These are phyloP conservation scores for Paxillus involutus DNA, from an alignment of 768 basidiomycete species.

Conservation along the genomic window DNA sequence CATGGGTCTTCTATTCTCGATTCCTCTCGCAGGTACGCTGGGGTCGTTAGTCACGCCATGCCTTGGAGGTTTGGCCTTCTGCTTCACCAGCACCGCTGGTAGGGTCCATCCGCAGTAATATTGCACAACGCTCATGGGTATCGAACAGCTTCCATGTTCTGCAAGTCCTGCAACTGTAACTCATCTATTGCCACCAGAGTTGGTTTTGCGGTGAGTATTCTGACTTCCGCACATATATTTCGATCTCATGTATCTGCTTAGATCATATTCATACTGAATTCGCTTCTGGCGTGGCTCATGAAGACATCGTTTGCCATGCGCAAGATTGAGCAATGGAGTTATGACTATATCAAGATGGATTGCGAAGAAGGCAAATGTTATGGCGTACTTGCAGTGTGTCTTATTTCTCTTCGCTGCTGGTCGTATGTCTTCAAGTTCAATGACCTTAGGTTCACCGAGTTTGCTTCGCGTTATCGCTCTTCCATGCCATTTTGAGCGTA, in stretches of 20 bases:
- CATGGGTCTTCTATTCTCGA: constrained; percentile 76
- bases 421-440: constrained; percentile 3
- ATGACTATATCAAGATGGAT: constrained; percentile 98
- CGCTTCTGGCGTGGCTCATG: constrained; percentile 96
- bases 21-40: constrained; percentile 68
- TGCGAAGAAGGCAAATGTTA: constrained; percentile 93
- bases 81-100: constrained; percentile 86
- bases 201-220: constrained; percentile 77
- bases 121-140: constrained; percentile 6
- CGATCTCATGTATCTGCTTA: constrained; percentile 28
- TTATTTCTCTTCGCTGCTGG: not conserved
- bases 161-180: constrained; percentile 98
- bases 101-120: constrained; percentile 19
- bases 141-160: constrained; percentile 84
- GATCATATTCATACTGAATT: constrained; percentile 95
- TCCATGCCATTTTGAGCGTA: constrained; percentile 80
- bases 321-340: constrained; percentile 88
- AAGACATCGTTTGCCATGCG: constrained; percentile 85
- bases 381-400: constrained; percentile 86
- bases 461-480: constrained; percentile 89
- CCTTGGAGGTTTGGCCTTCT: constrained; percentile 80
- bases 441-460: constrained; percentile 80
- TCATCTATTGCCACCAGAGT: constrained; percentile 97
- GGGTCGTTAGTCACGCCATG: constrained; percentile 80
- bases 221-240: not conserved